Percentiles rank a stretch among this genome's conserved stretches.
phyloP scores from a whole-genome alignment of 2,329 filamentous ascomycete species.

The Aspergillus tanneri region DNA sequence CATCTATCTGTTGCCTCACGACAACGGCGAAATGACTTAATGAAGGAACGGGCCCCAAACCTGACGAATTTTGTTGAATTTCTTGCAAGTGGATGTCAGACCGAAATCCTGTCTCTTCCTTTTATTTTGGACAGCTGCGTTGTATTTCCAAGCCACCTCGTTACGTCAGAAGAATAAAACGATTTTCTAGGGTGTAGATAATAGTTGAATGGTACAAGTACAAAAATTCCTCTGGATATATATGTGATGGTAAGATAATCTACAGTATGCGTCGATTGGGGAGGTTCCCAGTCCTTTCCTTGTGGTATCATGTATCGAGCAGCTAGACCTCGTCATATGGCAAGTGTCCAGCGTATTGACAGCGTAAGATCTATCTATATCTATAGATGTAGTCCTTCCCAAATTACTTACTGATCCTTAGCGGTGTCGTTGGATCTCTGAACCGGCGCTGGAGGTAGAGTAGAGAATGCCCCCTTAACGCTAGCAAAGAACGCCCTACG shows the following conservation, averaged over 20 bases:
- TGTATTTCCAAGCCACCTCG: conserved; percentile 12
- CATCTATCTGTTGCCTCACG: conserved; percentile 16
- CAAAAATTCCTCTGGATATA: neutral
- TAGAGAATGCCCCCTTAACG: conserved; percentile 34
- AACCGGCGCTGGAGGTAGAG: conserved; percentile 30
- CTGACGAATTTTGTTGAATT: conserved; percentile 18
- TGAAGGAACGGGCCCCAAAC: conserved; percentile 23
- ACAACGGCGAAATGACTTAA: conserved; percentile 27
- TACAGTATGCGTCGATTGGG: conserved; percentile 1
- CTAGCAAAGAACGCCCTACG: conserved; percentile 35
- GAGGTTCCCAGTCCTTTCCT: neutral
- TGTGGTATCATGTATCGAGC: neutral
- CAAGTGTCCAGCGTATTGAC: neutral
- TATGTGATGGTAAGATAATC: conserved; percentile 2
- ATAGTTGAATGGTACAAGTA: neutral
- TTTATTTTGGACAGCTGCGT: conserved; percentile 12
- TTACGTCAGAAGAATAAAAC: conserved; percentile 18
- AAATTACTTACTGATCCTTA: conserved; percentile 4
- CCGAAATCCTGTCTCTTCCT: conserved; percentile 8
- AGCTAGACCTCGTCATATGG: neutral
- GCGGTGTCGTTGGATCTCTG: conserved; percentile 21
- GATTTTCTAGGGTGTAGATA: conserved; percentile 5
- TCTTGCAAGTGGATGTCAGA: conserved; percentile 14
- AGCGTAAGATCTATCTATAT: neutral
- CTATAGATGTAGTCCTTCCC: too few relatives aligned